Evolutionary conservation across 805 yeast species (phyloP), one percentile per base, ranked within the genome.

Genomic region (Deakozyma indianensis): DNA sequence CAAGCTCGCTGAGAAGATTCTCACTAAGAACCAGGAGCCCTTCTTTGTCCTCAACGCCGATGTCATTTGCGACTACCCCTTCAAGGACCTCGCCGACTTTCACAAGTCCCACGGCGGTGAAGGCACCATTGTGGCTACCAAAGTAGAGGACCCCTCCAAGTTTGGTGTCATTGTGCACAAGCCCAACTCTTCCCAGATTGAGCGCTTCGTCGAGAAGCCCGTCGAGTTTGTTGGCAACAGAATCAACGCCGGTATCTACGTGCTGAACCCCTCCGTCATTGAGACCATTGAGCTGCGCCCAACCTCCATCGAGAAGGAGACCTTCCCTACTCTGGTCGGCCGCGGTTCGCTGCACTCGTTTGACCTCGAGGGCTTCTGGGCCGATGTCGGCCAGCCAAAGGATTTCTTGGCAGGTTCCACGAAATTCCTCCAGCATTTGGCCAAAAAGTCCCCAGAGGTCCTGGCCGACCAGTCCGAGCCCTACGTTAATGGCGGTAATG

Each of bases 341-440:
- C 71, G 81, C 64, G 87, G 82, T 63, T 75, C 81, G 50, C 76
- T 92, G 60, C 92, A 80, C 76, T 88, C 97, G 46, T 92, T 84
- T 62, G 99, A 92, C 69, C 78, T 92, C 63, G 96, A 92, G 74
- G 97, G 98, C 55, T 92, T 80, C 84, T 92, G 99, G 99, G 92
- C 92, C 98, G 99, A 92, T 69, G 96, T 92, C 57, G 99, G 99
- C 69, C 99, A 92, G 75, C 99, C 99, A 77, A 92, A 90, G 78
- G 99, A 92, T 71, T 92, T 87, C 80, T 71, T 92, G 54, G 80
- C 95, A 49, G 99, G 99, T 68, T 85, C 96, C 60, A 79, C 87
- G 57, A 73, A 90, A 53, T 92, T 88, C 76, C 75, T 92, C 67
- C 75, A 83, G 65, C 81, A 97, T 47, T 71, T 87, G 62, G 67